Evolutionary conservation across 768 basidiomycete species (phyloP).

Genomic region (Tulasnella sp.): DNA sequence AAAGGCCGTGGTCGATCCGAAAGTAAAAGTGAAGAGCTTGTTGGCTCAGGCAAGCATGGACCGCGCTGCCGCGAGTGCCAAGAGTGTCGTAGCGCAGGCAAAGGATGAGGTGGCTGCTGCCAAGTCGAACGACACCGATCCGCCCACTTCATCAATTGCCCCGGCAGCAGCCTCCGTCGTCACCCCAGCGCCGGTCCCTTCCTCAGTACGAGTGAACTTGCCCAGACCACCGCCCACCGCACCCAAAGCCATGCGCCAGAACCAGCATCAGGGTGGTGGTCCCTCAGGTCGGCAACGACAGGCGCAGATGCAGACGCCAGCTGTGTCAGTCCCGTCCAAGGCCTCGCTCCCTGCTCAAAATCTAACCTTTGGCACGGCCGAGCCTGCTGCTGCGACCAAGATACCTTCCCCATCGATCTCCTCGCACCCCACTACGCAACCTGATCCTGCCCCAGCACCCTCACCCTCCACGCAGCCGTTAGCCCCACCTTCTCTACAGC

Average conservation of each 20-base stretch:
- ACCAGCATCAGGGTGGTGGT: too few species aligned
- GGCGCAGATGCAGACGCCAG: background rate
- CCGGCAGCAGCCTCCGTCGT: background rate
- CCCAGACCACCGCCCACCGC: background rate
- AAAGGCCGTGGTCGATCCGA: background rate
- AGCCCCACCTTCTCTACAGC: slow-evolving; percentile 42
- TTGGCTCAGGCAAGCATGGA: background rate
- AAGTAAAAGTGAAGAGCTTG: background rate
- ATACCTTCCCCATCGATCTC: background rate
- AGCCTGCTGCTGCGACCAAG: background rate
- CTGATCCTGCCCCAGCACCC: background rate
- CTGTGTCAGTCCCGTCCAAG: too few species aligned
- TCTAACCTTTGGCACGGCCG: too few species aligned
- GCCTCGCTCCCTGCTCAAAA: too few species aligned
- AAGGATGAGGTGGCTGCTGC: slow-evolving; percentile 9
- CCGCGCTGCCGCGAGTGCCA: background rate
- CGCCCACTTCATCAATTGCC: background rate
- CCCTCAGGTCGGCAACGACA: too few species aligned
- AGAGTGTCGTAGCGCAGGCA: background rate
- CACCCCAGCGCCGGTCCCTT: background rate
- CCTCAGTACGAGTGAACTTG: background rate
- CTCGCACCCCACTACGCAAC: background rate
- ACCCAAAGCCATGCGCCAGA: too few species aligned
- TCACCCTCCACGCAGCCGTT: slow-evolving; percentile 14
- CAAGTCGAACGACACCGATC: background rate